Conservation (phyloP, 2,329 filamentous ascomycete species). For the Aureobasidium sp. region DNA sequence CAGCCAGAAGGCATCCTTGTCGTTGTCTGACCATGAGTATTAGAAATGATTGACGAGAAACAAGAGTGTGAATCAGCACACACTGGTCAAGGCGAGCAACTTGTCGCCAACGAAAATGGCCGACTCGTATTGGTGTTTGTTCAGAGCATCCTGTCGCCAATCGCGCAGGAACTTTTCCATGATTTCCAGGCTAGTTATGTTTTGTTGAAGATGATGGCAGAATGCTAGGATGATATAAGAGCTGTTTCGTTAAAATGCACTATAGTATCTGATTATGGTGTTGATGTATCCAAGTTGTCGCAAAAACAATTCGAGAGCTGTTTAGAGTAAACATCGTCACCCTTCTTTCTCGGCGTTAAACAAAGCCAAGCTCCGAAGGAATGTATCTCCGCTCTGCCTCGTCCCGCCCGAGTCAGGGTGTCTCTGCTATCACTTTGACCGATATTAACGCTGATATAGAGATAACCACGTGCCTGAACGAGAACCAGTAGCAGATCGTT, state of each 20-base stretch:
- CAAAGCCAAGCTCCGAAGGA: neutral
- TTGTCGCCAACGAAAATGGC: slow-evolving; percentile 99
- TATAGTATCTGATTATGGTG: slow-evolving; percentile 6
- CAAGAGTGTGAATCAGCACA: slow-evolving; percentile 36
- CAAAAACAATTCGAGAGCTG: slow-evolving; percentile 11
- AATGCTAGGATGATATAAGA: slow-evolving; percentile 4
- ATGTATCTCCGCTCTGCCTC: neutral
- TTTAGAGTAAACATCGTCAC: slow-evolving; percentile 17
- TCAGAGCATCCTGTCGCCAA: slow-evolving; percentile 95
- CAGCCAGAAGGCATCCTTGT: slow-evolving; percentile 96
- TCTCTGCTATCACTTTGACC: neutral
- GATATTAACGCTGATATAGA: no score
- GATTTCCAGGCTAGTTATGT: neutral
- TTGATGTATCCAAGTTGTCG: slow-evolving; percentile 1
- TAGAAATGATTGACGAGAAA: neutral
- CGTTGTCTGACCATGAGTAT: slow-evolving; percentile 71
- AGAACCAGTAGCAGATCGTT: no score
- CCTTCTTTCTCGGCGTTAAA: slow-evolving; percentile 3
- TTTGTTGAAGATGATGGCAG: slow-evolving; percentile 1
- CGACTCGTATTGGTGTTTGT: slow-evolving; percentile 96
- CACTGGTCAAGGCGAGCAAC: slow-evolving; percentile 92
- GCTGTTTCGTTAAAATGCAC: slow-evolving; percentile 18
- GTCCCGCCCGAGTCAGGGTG: no score
- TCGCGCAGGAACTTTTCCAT: slow-evolving; percentile 97
- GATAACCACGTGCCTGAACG: no score